Evolutionary conservation across 2,329 filamentous ascomycete species (phyloP), one percentile per base, ranked within the genome.

Genomic region (Penicillium sp.): DNA sequence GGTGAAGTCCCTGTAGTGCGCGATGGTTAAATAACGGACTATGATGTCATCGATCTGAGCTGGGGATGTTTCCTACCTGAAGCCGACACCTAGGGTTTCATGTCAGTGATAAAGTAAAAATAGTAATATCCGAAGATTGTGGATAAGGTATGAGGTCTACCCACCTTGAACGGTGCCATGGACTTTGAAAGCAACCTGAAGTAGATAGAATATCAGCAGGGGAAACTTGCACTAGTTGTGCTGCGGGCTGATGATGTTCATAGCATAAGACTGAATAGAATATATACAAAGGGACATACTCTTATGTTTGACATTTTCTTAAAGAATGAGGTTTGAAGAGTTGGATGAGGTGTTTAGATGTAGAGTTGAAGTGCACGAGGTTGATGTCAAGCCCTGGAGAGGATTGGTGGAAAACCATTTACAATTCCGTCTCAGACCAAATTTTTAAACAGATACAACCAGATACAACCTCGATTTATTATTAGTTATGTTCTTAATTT

Each of bases 101-200:
- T 40, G 33, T 59, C 40, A 59, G 55, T 37, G 38, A 25, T 5
- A 19, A 8, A 44, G 28, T 7, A 1, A 26, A 1, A 26, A 35
- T n/a, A 6, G 16, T 22, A 5, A 2, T 30, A 5, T 5, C 19
- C 35, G 5, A 33, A 17, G 10, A 9, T 8, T 14, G 7, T 41
- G 7, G 10, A 25, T 6, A 9, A 7, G 6, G 14, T 16, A 11
- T 37, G 43, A 22, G 19, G 8, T 50, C 25, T 31, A 62, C 75
- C 58, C 74, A 86, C 88, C 88, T 81, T 91, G 88, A 12, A 91
- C 88, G 37, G 80, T 80, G 51, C 87, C 88, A 64, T 89, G 84
- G 55, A 85, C 87, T 59, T 68, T 71, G 61, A 75, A 76, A 44
- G 70, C 69, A 57, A 75, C 62, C 74, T 76, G 58, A 12, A 45